Evolutionary conservation across 176 grass and related monocot species (phyloP), one percentile per base, ranked within the genome.

Genomic region (Avena atlantica): DNA sequence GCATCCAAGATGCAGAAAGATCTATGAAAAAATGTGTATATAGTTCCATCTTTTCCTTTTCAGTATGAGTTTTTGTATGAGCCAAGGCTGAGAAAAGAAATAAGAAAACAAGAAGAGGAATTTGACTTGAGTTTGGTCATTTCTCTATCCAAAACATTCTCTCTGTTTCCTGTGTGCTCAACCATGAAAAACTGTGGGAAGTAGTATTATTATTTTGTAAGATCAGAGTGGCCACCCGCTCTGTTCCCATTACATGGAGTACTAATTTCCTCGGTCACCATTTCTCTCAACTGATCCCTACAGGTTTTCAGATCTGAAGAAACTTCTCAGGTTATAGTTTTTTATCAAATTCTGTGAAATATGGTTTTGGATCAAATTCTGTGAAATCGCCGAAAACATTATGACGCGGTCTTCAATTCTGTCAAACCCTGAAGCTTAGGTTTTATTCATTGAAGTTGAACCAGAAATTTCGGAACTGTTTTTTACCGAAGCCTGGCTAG

Each of bases 61-160:
- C 70, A 24, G 48, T 4, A 48, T 19, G 36, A 19, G 74, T 56
- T 87, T 89, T 76, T 91, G 85, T 80, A 84, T 68, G 76, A 76
- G 24, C 24, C 2, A 91, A 84, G 56, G 81, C 81, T 76, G 85
- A 58, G 83, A 67, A 78, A 90, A 84, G 6, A 34, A 77, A 56
- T 6, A 12, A 20, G 20, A 67, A 63, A 55, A 55, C 2, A 5
- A 17, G 2, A 20, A 36, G 89, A 57, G 81, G 80, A 80, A 69
- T 51, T 74, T 76, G 75, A 42, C 81, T 87, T 68, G 42, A 84
- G 23, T 74, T 81, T 80, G 81, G 75, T 75, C 89, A 87, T 67
- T 68, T 80, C 76, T 83, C 89, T 79, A 3, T 24, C 14, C 51
- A 3, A 64, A 70, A 73, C 2, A 20, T 57, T 25, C 13, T 4